phyloP scores from a whole-genome alignment of 441 rosid genomes.

The Hura crepitans region DNA sequence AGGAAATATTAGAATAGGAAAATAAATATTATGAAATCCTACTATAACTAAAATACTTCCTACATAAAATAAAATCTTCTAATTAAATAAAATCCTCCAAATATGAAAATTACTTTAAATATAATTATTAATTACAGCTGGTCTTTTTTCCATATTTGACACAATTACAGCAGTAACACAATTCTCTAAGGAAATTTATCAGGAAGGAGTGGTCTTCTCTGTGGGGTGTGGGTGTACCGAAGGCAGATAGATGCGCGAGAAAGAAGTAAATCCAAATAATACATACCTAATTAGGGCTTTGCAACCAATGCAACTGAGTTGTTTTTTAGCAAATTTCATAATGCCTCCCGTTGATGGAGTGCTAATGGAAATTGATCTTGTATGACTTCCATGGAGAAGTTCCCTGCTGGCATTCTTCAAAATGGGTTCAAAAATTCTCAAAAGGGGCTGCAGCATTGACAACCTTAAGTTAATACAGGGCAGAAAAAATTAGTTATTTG shows the following conservation, averaged over 20 bases:
- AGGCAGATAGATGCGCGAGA: not conserved
- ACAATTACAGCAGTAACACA: too few species aligned
- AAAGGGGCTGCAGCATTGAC: conserved; percentile 61
- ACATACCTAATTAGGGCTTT: conserved; percentile 71
- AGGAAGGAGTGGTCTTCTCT: not conserved
- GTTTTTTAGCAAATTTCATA: conserved; percentile 89
- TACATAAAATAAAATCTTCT: too few species aligned
- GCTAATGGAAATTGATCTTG: conserved; percentile 79
- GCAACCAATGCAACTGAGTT: conserved; percentile 85
- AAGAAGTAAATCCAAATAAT: conserved; percentile 12
- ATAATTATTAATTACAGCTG: too few species aligned
- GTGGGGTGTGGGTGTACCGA: not conserved
- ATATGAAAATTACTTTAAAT: too few species aligned
- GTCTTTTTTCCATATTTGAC: too few species aligned
- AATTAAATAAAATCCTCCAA: too few species aligned
- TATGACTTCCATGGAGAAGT: conserved; percentile 91
- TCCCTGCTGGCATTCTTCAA: conserved; percentile 92
- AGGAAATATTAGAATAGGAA: too few species aligned
- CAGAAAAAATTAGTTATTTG: conserved; percentile 2
- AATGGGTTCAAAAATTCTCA: conserved; percentile 95
- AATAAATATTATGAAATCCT: too few species aligned
- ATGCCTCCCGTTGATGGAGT: conserved; percentile 95
- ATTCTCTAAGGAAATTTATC: not conserved
- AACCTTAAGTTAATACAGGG: conserved; percentile 18
- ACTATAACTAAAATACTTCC: too few species aligned